A percentile compares a stretch with the other conserved stretches of the same genome.
These are phyloP conservation scores for Cyberlindnera mississippiensis DNA, from an alignment of 805 yeast species.

Conservation along the genomic window DNA sequence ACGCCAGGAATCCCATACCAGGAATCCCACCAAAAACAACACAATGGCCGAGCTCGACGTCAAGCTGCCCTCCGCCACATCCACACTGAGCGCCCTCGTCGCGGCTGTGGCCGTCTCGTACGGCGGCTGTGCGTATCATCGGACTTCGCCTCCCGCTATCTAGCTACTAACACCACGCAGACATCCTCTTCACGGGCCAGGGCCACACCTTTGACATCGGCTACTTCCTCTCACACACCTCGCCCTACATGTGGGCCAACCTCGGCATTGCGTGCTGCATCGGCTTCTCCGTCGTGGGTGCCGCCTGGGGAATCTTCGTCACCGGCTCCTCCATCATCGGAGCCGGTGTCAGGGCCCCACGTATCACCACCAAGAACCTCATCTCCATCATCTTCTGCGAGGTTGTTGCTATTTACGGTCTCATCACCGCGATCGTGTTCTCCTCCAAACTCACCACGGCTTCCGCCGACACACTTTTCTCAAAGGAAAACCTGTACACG, in stretches of 20 bases:
- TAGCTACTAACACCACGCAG: slow-evolving; percentile 14
- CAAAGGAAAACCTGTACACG: slow-evolving; percentile 87
- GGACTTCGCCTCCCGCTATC: too few species aligned
- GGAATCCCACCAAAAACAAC: not conserved
- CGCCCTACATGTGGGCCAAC: slow-evolving; percentile 97
- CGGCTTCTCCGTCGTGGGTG: slow-evolving; percentile 93
- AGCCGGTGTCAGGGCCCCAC: slow-evolving; percentile 97
- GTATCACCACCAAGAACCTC: slow-evolving; percentile 95
- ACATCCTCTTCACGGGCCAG: slow-evolving; percentile 74
- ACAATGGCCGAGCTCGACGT: slow-evolving; percentile 7
- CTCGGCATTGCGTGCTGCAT: slow-evolving; percentile 88
- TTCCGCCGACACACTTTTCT: slow-evolving; percentile 52
- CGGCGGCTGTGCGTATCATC: slow-evolving; percentile 22
- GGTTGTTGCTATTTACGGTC: slow-evolving; percentile 97
- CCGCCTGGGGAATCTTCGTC: slow-evolving; percentile 98
- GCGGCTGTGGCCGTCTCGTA: slow-evolving; percentile 19
- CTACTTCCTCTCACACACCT: slow-evolving; percentile 72
- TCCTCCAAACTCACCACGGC: slow-evolving; percentile 82
- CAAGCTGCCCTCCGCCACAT: slow-evolving; percentile 18
- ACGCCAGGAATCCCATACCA: not conserved
- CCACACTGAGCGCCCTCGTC: slow-evolving; percentile 18
- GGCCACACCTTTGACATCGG: slow-evolving; percentile 94
- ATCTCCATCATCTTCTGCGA: slow-evolving; percentile 98
- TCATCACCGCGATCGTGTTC: slow-evolving; percentile 96
- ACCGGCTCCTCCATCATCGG: slow-evolving; percentile 94